These are phyloP conservation scores for Trichothecium roseum DNA, from an alignment of 2,329 filamentous ascomycete species.

Conservation along the genomic window DNA sequence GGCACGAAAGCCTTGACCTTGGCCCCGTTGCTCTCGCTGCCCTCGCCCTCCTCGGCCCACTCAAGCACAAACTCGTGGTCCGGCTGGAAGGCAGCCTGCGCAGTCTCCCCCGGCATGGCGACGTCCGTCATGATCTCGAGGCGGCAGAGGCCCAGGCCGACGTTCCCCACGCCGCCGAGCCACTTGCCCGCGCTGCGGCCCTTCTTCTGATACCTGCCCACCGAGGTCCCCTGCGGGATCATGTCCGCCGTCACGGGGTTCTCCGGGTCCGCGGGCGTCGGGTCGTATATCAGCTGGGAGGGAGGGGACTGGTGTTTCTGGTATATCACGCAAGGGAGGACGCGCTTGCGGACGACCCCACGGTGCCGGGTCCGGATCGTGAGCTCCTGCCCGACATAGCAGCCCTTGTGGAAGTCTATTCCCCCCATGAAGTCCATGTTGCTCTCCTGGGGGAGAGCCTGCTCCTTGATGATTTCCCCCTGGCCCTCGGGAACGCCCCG, in stretches of 20 bases:
- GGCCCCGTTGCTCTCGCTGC: conserved; percentile 19
- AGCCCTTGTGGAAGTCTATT: conserved; percentile 91
- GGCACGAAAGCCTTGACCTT: conserved; percentile 77
- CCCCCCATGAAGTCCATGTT: conserved; percentile 81
- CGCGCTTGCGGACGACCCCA: conserved; percentile 82
- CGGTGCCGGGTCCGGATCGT: conserved; percentile 93
- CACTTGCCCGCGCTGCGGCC: conserved; percentile 73
- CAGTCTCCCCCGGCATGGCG: conserved; percentile 56
- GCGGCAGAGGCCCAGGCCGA: conserved; percentile 79
- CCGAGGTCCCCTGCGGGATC: conserved; percentile 35
- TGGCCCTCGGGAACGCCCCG: conserved; percentile 80
- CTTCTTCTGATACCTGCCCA: conserved; percentile 41
- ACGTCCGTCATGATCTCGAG: conserved; percentile 86
- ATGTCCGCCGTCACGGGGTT: conserved; percentile 17
- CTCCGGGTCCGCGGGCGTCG: conserved; percentile 13
- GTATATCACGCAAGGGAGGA: conserved; percentile 73
- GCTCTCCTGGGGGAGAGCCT: conserved; percentile 73
- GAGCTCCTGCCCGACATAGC: conserved; percentile 93
- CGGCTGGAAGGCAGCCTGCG: conserved; percentile 49
- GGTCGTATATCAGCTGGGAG: conserved; percentile 35
- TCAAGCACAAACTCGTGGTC: conserved; percentile 52
- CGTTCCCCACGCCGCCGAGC: conserved; percentile 67
- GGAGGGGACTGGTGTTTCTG: conserved; percentile 27
- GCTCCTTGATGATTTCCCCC: conserved; percentile 59
- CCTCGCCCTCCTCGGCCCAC: conserved; percentile 33